Base-by-base conservation (phyloP, 148 eudicot species). In the Silene conica region DNA sequence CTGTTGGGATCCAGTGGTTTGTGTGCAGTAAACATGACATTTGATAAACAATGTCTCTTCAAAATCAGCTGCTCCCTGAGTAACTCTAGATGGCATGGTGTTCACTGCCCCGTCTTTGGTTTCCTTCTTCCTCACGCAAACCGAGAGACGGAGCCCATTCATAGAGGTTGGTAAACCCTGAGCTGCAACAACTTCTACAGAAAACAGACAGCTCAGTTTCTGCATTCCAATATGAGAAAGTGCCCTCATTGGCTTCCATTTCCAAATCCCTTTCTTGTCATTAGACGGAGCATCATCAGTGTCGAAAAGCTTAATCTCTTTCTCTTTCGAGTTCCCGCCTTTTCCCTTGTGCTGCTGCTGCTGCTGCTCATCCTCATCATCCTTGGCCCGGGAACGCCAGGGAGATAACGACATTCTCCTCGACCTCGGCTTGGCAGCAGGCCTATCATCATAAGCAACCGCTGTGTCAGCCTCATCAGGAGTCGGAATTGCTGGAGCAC, bases 241-340 rank as follows among this genome's bases (percentile, higher is more conserved):
- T 7, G 96, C 98, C 48, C 97, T 76, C 38, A 95, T 88, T 15
- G 98, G 98, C 81, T 95, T 92, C 98, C 98, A 95, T 50, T 84
- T 90, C 98, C 97, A 95, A 1, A 95, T 80, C 8, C 97, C 97
- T 78, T 87, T 90, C 82, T 93, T 93, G 11, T 83, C 87, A 1
- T 76, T 66, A 0, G 85, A 67, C 20, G 81, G 3, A 0, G 79
- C 21, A n/a, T 79, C 74, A 5, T 78, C 86, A 16, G 77, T 84
- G 31, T 80, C 76, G 10, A 82, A 78, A 59, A 78, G 74, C 71
- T 61, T 84, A 3, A 41, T 12, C 25, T 82, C 78, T 62, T 55
- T 82, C 76, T 80, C 79, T 19, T 60, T 23, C 0, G 66, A 31
- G 22, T 41, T 69, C 52, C 61, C 76, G 3, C 48, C 58, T n/a